Evolutionary conservation across 352 stramenopile species (phyloP).

Genomic region (Globisporangium spinosum): DNA sequence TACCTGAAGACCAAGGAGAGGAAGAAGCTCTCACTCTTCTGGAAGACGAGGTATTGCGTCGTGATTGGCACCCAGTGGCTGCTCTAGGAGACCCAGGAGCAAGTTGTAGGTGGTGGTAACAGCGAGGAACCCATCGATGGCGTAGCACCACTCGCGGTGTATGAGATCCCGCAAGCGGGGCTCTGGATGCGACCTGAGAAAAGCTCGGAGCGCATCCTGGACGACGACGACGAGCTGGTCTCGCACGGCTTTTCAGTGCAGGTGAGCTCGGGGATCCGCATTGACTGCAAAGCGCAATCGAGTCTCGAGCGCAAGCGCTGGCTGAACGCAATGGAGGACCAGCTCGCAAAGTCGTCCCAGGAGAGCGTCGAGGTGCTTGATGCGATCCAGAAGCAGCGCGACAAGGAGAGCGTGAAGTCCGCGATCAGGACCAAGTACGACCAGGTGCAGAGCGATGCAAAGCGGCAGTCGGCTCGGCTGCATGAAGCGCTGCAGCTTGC

Average conservation of each 20-base stretch:
- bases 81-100: slow-evolving; percentile 60
- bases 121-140: slow-evolving; percentile 8
- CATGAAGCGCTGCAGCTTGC: slow-evolving; percentile 44
- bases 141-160: slow-evolving; percentile 40
- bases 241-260: slow-evolving; percentile 26
- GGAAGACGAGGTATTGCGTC: slow-evolving; percentile 66
- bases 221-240: slow-evolving; percentile 20
- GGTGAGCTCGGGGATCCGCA: slow-evolving; percentile 24
- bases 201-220: slow-evolving; percentile 4
- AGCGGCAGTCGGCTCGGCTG: slow-evolving; percentile 42
- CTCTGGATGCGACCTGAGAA: slow-evolving; percentile 14
- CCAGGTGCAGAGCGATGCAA: slow-evolving; percentile 43
- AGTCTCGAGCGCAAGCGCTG: slow-evolving; percentile 67
- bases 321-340: slow-evolving; percentile 63
- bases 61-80: slow-evolving; percentile 69
- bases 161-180: slow-evolving; percentile 40
- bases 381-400: slow-evolving; percentile 34
- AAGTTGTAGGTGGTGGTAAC: slow-evolving; percentile 31
- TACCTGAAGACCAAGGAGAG: slow-evolving; percentile 54
- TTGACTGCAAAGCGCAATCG: slow-evolving; percentile 56
- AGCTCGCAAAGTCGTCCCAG: slow-evolving; percentile 27
- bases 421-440: slow-evolving; percentile 52
- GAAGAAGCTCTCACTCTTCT: slow-evolving; percentile 54
- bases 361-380: slow-evolving; percentile 34
- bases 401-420: slow-evolving; percentile 36